A percentile compares a stretch with the other conserved stretches of the same genome.
phyloP scores from a whole-genome alignment of 306 rosid species.

The Malus sylvestris region DNA sequence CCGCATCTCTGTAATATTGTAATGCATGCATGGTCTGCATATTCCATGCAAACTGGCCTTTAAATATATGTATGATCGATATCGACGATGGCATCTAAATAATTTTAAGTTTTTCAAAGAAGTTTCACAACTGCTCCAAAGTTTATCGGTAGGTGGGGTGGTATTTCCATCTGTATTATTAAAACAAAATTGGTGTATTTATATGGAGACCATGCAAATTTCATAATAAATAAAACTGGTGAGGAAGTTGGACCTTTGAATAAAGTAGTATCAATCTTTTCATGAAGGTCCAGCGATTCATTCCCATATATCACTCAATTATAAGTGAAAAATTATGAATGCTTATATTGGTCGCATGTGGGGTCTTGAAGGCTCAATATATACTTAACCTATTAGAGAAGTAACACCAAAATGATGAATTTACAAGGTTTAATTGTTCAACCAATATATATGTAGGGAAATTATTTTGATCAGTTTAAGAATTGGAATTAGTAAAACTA shows the following conservation, averaged over 20 bases:
- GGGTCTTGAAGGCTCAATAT: background rate
- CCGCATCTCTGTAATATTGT: background rate
- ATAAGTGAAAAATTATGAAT: background rate
- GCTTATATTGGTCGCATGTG: background rate
- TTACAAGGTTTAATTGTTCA: no score
- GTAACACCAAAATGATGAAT: background rate
- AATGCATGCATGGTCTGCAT: background rate
- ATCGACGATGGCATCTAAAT: background rate
- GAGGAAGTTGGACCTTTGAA: constrained; percentile 14
- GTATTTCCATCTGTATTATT: constrained; percentile 22
- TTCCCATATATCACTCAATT: background rate
- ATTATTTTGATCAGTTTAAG: no score
- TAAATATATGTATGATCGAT: background rate
- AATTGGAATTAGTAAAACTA: no score
- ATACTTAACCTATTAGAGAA: background rate
- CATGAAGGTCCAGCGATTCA: constrained; percentile 11
- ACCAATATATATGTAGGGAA: no score
- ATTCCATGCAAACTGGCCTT: constrained; percentile 5
- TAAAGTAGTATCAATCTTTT: constrained; percentile 14
- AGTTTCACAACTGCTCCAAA: constrained; percentile 20
- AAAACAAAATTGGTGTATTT: background rate
- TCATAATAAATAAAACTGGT: background rate
- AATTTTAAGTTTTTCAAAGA: constrained; percentile 11
- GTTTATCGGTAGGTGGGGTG: constrained; percentile 22
- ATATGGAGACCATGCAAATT: constrained; percentile 18